Evolutionary conservation across 208 protist species (phyloP), one percentile per base, ranked within the genome.

Genomic region (Leptomonas seymouri): DNA sequence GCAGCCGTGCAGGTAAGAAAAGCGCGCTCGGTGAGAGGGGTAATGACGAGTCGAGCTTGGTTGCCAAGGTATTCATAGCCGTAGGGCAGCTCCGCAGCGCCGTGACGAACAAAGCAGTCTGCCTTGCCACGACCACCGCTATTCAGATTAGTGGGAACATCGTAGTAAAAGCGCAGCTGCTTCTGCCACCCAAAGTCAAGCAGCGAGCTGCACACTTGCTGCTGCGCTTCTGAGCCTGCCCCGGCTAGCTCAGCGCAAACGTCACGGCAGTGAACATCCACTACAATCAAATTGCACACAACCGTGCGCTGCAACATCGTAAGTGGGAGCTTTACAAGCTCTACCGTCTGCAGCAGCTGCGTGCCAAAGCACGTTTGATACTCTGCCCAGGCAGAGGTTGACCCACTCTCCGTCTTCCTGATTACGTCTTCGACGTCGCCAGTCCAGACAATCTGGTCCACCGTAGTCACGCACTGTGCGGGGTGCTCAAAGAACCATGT

Each of bases 41-140:
- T 99, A 73, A 99, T 98, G 54, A 99, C 98, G 28, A 99, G 87
- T 25, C 97, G 88, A 6, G 84, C 73, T 42, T 94, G 85, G 73
- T 98, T 98, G 65, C 97, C 97, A 16, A 98, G 79, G 81, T 98
- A 99, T 79, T 99, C 97, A 71, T 98, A 99, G 39, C 94, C 94
- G 83, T 97, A 98, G 45, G 76, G 80, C 42, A 98, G 84, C 56
- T 84, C 64, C 27, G 93, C 88, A 39, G 89, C 85, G 67, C 86
- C 87, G 71, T 97, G 93, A 25, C 90, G 93, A 27, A 95, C 89
- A 36, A 86, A 87, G 64, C 86, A 89, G 64, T 92, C 87, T 30
- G 48, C 49, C 42, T 25, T 42, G 57, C 46, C 50, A 12, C 23
- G 21, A 30, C 7, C 28, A 14, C 6, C 70, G 90, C 86, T 20